Evolutionary conservation across 108 stramenopile species (phyloP), one percentile per base, ranked within the genome.

Genomic region (Seminavis robusta): DNA sequence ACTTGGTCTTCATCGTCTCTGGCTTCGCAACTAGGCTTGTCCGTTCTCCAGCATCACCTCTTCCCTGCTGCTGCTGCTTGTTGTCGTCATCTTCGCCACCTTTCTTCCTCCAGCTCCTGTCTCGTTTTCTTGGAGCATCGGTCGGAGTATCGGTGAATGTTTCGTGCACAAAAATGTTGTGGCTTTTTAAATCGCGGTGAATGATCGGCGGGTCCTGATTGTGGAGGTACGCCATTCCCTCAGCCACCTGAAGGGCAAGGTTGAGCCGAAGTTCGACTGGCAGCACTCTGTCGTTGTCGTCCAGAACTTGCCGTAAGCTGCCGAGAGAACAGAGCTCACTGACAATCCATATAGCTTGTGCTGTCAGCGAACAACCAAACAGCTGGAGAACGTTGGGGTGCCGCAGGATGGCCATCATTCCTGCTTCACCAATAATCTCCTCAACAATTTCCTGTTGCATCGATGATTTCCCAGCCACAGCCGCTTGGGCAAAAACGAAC

Each of bases 341-440:
- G 24, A 95, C 95, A 71, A 98, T 98, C 97, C 97, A 98, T 56
- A 98, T 96, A 3, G 94, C 95, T 61, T 95, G 94, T 28, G 90
- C 84, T 11, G 96, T 98, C 43, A 96, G 58, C 28, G 88, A 95
- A 52, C 98, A 98, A 5, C 95, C 98, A 77, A 95, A 98, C 6
- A 98, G 79, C 47, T 96, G 95, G 6, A 98, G 73, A 0, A 98
- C 94, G 43, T 96, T 93, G 1, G 96, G 96, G 61, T 98, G 98
- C 23, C 94, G 81, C 29, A 98, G 69, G 46, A 93, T 94, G 16
- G 93, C 90, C 98, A 98, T 97, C 81, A 98, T 92, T 3, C 95
- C 96, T 21, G 97, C 97, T 68, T 98, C 97, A 7, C 97, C 97
- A 40, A 98, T 95, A 43, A 98, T 98, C 67, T 97, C 97, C 67